These are phyloP conservation scores for Mortierella sp. DNA, from an alignment of 371 early-diverging fungal genomes.

Conservation along the genomic window DNA sequence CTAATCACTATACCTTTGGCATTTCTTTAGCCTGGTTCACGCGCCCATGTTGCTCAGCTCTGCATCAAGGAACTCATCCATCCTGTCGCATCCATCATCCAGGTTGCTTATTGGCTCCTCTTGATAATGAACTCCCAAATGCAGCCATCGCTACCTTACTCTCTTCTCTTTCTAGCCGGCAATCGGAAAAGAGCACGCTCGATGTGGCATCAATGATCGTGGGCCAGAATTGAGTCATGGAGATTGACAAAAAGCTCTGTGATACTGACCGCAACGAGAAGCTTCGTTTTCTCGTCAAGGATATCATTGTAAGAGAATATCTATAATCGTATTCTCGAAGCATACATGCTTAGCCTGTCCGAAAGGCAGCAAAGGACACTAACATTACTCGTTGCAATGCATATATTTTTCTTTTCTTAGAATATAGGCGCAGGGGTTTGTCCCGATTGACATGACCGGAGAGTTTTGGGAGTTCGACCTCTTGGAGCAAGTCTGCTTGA, in stretches of 20 bases:
- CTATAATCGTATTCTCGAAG: no score
- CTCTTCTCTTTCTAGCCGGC: background rate
- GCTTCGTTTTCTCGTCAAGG: constrained; percentile 13
- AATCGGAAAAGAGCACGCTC: background rate
- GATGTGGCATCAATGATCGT: constrained; percentile 25
- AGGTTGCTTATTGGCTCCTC: constrained; percentile 9
- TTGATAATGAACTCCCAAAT: constrained; percentile 3
- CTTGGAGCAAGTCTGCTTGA: constrained; percentile 64
- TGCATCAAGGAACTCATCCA: constrained; percentile 10
- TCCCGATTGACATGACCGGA: constrained; percentile 35
- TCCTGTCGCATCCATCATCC: constrained; percentile 18
- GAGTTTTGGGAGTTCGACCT: constrained; percentile 52
- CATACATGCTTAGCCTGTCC: no score
- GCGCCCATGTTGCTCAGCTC: constrained; percentile 10
- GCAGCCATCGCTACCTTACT: constrained; percentile 16
- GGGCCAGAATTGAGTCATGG: constrained; percentile 40
- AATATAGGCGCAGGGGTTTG: constrained; percentile 24
- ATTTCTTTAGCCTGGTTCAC: constrained; percentile 15
- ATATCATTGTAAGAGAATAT: constrained; percentile 47
- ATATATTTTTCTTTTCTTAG: background rate
- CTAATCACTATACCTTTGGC: no score
- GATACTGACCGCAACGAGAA: background rate
- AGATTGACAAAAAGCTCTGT: constrained; percentile 20
- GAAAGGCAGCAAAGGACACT: background rate
- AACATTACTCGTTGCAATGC: background rate